These are phyloP conservation scores for Punica granatum DNA, from an alignment of 345 rosid species.

Conservation along the genomic window DNA sequence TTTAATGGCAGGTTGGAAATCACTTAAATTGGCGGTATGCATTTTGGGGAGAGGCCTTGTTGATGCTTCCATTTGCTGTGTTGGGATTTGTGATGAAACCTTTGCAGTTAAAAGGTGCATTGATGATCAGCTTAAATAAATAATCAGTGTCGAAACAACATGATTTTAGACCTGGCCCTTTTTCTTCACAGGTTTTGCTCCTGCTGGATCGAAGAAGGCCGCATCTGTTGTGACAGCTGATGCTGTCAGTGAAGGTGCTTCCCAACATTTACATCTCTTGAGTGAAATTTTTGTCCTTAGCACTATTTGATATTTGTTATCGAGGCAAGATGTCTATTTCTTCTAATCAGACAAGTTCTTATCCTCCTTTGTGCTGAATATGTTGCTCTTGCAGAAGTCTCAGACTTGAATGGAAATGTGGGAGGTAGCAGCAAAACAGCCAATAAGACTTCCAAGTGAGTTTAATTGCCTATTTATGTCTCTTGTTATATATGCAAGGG, in stretches of 20 bases:
- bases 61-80: conserved; percentile 78
- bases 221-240: conserved; percentile 39
- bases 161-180: conserved; percentile 3
- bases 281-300: neutral
- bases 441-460: conserved; percentile 25
- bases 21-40: conserved; percentile 74
- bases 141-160: neutral
- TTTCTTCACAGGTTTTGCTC: conserved; percentile 56
- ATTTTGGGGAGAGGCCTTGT: conserved; percentile 73
- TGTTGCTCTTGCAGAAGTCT: neutral
- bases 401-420: neutral
- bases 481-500: neutral
- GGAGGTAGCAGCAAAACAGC: conserved; percentile 13
- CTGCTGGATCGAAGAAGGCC: conserved; percentile 40
- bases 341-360: neutral
- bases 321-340: neutral
- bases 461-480: neutral
- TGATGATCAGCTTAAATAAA: neutral
- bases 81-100: conserved; percentile 76
- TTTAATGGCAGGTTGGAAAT: conserved; percentile 47
- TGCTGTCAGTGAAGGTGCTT: conserved; percentile 35
- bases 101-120: conserved; percentile 74
- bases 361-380: neutral
- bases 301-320: neutral
- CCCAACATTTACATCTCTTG: neutral